phyloP scores from a whole-genome alignment of 305 asterid genomes.

The Petunia hybrid region DNA sequence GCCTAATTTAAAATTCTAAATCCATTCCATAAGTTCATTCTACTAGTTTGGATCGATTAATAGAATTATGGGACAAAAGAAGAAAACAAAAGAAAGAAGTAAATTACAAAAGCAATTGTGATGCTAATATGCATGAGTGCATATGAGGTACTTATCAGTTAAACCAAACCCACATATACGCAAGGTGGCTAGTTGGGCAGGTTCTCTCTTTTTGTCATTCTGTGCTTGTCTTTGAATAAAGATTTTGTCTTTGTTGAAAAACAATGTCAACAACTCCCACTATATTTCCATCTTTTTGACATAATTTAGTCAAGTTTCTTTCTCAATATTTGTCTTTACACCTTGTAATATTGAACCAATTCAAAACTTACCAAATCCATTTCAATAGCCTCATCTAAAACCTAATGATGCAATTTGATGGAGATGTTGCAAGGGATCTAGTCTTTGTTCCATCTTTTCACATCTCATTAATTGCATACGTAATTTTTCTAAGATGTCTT shows the following conservation, averaged over 20 bases:
- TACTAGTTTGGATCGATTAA: neutral
- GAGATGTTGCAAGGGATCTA: constrained; percentile 23
- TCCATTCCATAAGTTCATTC: neutral
- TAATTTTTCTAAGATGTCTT: neutral
- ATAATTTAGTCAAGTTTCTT: constrained; percentile 39
- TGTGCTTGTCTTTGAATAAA: constrained; percentile 52
- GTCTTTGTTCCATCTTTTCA: neutral
- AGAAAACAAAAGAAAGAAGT: neutral
- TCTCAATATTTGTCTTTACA: constrained; percentile 32
- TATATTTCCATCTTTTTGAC: constrained; percentile 50
- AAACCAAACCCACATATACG: constrained; percentile 45
- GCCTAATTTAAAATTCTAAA: neutral
- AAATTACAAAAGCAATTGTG: neutral
- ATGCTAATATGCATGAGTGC: constrained; percentile 6
- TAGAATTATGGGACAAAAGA: neutral
- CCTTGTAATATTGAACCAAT: constrained; percentile 32
- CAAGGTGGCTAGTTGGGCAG: constrained; percentile 42
- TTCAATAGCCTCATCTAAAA: constrained; percentile 26
- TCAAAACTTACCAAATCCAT: constrained; percentile 34
- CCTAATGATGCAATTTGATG: constrained; percentile 30
- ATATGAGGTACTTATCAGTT: constrained; percentile 25
- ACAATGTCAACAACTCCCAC: constrained; percentile 65
- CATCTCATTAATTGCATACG: neutral
- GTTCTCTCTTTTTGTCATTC: constrained; percentile 44
- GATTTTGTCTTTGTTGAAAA: constrained; percentile 44